Conservation (phyloP, 768 basidiomycete species). For the Termitomyces sp. region DNA sequence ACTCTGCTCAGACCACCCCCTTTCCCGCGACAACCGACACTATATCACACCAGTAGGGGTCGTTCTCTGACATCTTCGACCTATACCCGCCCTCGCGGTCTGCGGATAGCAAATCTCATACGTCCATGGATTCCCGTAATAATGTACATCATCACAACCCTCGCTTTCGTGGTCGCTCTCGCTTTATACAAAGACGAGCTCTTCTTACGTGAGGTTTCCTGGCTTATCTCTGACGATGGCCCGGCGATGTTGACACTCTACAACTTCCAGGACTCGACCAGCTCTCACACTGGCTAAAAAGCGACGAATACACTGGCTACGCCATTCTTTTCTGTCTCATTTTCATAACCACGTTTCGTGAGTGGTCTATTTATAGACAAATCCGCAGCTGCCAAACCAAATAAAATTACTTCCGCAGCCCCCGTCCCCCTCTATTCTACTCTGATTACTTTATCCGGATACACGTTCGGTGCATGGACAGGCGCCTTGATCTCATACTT, state of each 20-base stretch:
- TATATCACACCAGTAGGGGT: slow-evolving; percentile 13
- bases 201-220: slow-evolving; percentile 59
- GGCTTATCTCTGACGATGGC: neutral
- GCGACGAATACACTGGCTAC: slow-evolving; percentile 68
- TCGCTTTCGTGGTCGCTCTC: slow-evolving; percentile 76
- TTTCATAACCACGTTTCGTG: slow-evolving; percentile 84
- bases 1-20: slow-evolving; percentile 12
- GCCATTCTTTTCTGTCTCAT: slow-evolving; percentile 77
- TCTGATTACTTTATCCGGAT: slow-evolving; percentile 86
- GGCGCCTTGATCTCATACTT: slow-evolving; percentile 86
- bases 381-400: neutral
- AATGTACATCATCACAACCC: slow-evolving; percentile 68
- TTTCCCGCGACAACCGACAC: slow-evolving; percentile 14
- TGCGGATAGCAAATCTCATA: slow-evolving; percentile 53
- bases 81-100: slow-evolving; percentile 39
- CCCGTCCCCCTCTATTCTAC: slow-evolving; percentile 92
- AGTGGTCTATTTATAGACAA: slow-evolving; percentile 23
- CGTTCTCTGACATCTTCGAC: slow-evolving; percentile 18
- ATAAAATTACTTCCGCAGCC: slow-evolving; percentile 36
- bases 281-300: slow-evolving; percentile 72
- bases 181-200: slow-evolving; percentile 79
- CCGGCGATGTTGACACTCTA: no score
- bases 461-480: slow-evolving; percentile 80
- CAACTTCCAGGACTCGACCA: slow-evolving; percentile 63
- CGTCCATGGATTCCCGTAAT: slow-evolving; percentile 76